Evolutionary conservation across 2,329 filamentous ascomycete species (phyloP).

Genomic region (Fusarium beomiforme): DNA sequence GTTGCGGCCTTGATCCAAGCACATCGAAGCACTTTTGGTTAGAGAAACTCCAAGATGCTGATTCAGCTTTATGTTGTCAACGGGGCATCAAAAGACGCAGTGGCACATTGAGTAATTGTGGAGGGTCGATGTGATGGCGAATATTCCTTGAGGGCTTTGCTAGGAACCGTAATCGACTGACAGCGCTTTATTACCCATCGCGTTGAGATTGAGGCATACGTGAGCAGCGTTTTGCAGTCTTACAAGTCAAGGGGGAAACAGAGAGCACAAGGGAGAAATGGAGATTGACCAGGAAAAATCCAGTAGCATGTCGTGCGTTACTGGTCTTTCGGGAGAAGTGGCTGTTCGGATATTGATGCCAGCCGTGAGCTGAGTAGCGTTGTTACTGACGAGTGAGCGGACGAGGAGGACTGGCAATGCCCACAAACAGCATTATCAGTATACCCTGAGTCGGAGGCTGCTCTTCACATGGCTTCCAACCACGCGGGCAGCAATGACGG

Average conservation of each 20-base stretch:
- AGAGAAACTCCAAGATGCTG: neutral
- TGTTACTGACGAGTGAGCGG: neutral
- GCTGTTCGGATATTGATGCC: neutral
- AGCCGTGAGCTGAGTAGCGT: neutral
- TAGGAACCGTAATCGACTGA: too few relatives aligned
- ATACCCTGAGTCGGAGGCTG: neutral
- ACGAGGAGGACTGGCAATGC: neutral
- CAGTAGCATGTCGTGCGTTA: neutral
- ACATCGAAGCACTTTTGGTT: neutral
- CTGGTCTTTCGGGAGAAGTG: neutral
- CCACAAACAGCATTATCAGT: fast-evolving
- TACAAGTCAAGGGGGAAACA: neutral
- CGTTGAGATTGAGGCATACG: neutral
- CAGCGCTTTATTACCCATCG: neutral
- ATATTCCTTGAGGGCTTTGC: neutral
- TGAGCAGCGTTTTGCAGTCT: neutral
- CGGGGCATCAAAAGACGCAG: too few relatives aligned
- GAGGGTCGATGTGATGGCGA: neutral
- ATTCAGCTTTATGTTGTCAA: neutral
- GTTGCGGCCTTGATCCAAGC: fast-evolving
- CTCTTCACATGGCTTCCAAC: too few relatives aligned
- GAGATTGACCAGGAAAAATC: neutral
- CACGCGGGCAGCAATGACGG: too few relatives aligned
- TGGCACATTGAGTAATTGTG: fast-evolving
- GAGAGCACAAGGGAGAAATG: too few relatives aligned